Conservation (phyloP, 2,329 filamentous ascomycete species). For the Mycosphaerella arachidis region DNA sequence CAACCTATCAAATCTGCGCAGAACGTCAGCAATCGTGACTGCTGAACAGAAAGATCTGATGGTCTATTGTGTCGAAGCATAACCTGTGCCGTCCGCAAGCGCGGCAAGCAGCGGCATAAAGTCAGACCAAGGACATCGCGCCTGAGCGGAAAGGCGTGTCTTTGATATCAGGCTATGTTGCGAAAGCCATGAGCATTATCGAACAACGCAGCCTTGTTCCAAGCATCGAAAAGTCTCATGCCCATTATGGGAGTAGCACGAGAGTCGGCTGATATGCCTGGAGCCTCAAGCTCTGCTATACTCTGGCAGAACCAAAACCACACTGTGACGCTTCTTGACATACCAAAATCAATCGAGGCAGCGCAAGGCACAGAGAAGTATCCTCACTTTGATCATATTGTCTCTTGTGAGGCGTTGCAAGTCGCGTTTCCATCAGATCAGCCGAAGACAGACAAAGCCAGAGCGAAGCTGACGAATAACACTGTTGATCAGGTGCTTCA, state of each 20-base stretch:
- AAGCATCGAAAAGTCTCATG: not conserved
- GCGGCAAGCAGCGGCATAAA: not conserved
- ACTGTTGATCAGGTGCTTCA: conserved; percentile 33
- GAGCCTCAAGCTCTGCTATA: conserved; percentile 33
- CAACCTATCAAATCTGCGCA: not conserved
- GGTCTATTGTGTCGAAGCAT: not conserved
- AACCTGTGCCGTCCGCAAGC: not conserved
- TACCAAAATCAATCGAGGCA: conserved; percentile 64
- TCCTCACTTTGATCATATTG: conserved; percentile 38
- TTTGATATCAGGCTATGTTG: no score
- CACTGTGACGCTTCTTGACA: conserved; percentile 59
- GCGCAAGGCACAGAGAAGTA: conserved; percentile 52
- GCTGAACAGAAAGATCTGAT: not conserved
- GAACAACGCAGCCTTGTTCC: not conserved
- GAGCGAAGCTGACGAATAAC: conserved; percentile 37
- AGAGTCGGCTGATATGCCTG: conserved; percentile 7
- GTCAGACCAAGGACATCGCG: not conserved
- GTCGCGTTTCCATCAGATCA: conserved; percentile 53
- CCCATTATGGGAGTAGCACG: not conserved
- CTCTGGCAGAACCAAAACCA: conserved; percentile 51
- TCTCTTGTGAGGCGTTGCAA: conserved; percentile 45
- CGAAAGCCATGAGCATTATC: no score
- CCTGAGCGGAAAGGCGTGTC: not conserved
- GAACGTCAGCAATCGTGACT: not conserved
- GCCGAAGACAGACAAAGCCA: conserved; percentile 47